phyloP scores from a whole-genome alignment of 2,329 filamentous ascomycete genomes.

The Coniochaeta sp. region DNA sequence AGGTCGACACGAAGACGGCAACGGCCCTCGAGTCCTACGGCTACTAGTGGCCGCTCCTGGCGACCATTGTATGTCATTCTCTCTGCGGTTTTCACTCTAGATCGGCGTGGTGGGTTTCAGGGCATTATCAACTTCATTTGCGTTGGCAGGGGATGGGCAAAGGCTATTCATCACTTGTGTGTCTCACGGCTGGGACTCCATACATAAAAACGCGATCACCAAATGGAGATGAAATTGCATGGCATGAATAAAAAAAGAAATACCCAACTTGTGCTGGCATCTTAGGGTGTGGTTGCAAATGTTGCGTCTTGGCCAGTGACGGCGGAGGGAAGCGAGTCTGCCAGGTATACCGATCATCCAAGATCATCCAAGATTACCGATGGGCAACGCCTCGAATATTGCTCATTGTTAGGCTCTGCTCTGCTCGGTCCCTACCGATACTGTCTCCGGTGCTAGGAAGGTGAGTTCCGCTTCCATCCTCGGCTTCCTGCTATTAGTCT shows the following conservation, averaged over 20 bases:
- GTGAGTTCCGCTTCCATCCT: too few relatives aligned
- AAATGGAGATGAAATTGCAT: conserved; percentile 22
- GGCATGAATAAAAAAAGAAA: conserved; percentile 15
- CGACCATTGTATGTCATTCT: conserved; percentile 34
- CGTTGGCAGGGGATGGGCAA: conserved; percentile 31
- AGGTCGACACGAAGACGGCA: conserved; percentile 78
- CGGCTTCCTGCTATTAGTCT: too few relatives aligned
- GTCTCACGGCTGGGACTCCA: conserved; percentile 19
- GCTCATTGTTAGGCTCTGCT: too few relatives aligned
- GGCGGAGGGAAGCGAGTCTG: too few relatives aligned
- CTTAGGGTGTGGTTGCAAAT: neutral
- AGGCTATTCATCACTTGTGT: conserved; percentile 18
- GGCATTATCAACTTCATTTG: conserved; percentile 41
- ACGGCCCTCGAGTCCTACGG: conserved; percentile 83
- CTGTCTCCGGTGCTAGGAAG: too few relatives aligned
- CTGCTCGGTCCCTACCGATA: too few relatives aligned
- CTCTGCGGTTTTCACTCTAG: conserved; percentile 43
- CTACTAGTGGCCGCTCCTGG: conserved; percentile 57
- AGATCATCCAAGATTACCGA: too few relatives aligned
- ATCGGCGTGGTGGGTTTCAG: conserved; percentile 45
- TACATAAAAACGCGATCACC: conserved; percentile 19
- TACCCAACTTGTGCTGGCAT: neutral
- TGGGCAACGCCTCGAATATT: too few relatives aligned
- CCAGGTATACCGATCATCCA: too few relatives aligned
- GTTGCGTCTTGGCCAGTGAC: neutral